phyloP scores from a whole-genome alignment of 306 rosid genomes.

The Albizia julibrissin region DNA sequence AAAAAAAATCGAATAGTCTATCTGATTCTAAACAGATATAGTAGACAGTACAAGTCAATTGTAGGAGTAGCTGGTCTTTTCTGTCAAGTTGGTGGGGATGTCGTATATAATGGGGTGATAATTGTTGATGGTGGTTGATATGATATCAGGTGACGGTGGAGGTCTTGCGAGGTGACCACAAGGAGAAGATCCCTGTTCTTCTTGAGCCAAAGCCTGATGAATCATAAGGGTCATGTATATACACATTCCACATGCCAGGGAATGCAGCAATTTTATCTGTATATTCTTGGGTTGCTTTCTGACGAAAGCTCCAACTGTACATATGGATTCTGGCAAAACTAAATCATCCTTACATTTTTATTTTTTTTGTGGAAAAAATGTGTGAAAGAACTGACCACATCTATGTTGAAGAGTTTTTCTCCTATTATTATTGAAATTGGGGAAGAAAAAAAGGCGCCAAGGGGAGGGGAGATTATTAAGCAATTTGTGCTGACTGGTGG shows the following conservation, averaged over 20 bases:
- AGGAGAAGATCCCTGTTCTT: conserved; percentile 85
- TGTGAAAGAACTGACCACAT: background rate
- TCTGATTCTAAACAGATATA: background rate
- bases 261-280: conserved; percentile 34
- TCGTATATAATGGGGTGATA: background rate
- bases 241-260: conserved; percentile 29
- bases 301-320: conserved; percentile 31
- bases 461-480: background rate
- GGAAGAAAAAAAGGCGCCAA: too few relatives aligned
- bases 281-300: conserved; percentile 37
- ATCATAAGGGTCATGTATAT: conserved; percentile 51
- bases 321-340: conserved; percentile 27
- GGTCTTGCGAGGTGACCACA: conserved; percentile 93
- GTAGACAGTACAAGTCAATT: background rate
- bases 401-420: background rate
- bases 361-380: background rate
- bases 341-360: background rate
- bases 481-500: background rate
- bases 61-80: background rate
- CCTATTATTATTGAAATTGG: too few relatives aligned
- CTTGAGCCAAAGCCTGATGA: conserved; percentile 95
- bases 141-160: conserved; percentile 74
- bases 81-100: background rate
- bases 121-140: conserved; percentile 24
- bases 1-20: background rate